A percentile compares a stretch with the other conserved stretches of the same genome.
Evolutionary conservation across 192 early-diverging fungal species (phyloP).

Genomic region (Umbelopsis sp.): DNA sequence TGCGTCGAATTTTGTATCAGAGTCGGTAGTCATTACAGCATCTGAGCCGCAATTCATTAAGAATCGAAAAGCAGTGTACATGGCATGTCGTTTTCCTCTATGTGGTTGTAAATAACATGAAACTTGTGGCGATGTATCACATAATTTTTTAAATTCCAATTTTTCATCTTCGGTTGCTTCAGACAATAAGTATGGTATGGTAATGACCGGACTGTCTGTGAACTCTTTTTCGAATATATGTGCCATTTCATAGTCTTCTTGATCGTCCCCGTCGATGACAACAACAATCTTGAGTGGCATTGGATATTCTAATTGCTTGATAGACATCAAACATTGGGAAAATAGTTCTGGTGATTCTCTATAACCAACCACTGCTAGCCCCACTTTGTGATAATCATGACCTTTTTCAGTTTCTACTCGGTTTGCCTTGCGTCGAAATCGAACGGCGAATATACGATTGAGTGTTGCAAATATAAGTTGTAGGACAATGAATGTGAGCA

Average conservation of each 20-base stretch:
- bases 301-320: slow-evolving; percentile 32
- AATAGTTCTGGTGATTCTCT: slow-evolving; percentile 35
- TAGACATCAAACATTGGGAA: slow-evolving; percentile 35
- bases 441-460: slow-evolving; percentile 25
- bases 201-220: slow-evolving; percentile 18
- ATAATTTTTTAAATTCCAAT: not conserved
- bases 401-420: not conserved
- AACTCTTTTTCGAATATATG: slow-evolving; percentile 31
- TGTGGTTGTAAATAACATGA: slow-evolving; percentile 52
- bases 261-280: slow-evolving; percentile 40
- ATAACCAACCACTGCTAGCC: slow-evolving; percentile 39
- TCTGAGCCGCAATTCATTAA: slow-evolving; percentile 46
- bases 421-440: slow-evolving; percentile 12
- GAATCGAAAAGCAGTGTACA: slow-evolving; percentile 56
- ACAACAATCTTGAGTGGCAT: slow-evolving; percentile 28
- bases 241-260: slow-evolving; percentile 38
- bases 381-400: slow-evolving; percentile 21
- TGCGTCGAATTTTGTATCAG: slow-evolving; percentile 60
- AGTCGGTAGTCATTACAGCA: slow-evolving; percentile 62
- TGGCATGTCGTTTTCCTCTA: slow-evolving; percentile 52
- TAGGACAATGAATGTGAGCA: slow-evolving; percentile 33
- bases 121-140: not conserved
- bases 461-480: slow-evolving; percentile 39
- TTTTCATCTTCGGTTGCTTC: slow-evolving; percentile 7
- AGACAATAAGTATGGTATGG: slow-evolving; percentile 27